Base-by-base conservation (phyloP, 352 stramenopile genomes). In the Phytopythium delawarense region DNA sequence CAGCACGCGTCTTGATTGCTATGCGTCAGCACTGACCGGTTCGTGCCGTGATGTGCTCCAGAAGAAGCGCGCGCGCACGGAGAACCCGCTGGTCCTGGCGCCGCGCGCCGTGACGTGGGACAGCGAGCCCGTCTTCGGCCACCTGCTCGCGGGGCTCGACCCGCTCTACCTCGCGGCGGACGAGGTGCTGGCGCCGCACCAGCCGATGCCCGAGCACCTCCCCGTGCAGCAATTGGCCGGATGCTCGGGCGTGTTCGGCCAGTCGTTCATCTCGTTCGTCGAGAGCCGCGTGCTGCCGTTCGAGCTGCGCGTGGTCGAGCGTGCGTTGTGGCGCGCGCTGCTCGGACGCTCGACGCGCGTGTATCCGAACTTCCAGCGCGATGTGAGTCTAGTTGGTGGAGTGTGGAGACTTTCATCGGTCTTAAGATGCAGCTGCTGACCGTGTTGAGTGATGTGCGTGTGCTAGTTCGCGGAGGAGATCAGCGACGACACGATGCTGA, bases 241-340 rank as follows among this genome's bases (percentile, higher is more conserved):
- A 0, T 56, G 67, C 18, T 53, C 60, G 35, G 37, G 69, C 21
- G 46, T 59, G 7, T 58, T 65, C 11, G 65, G 69, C 13, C 66
- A 67, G 0, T 28, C 63, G 1, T 61, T 72, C 23, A 57, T 67
- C 9, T 55, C 65, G 21, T 63, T 77, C 20, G 34, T 74, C 1
- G 70, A 74, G 42, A 74, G 66, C 48, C 69, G 67, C 37, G 59
- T 67, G 32, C 61, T 77, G 18, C 70, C 70, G 8, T 77, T 77
- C 45, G 62, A 61, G 4, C 16, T 74, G 46, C 2, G 66, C 6
- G 66, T 66, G 25, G 72, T 66, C 6, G 60, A 66, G 12, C 59
- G 59, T 11, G 70, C 66, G 2, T 49, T 72, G 7, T 74, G 70
- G 70, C 45, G 32, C 13, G 21, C 58, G 28, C 30, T 63, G 5